Base-by-base conservation (phyloP, 2,329 filamentous ascomycete genomes). In the Thermothelomyces thermophilus region DNA sequence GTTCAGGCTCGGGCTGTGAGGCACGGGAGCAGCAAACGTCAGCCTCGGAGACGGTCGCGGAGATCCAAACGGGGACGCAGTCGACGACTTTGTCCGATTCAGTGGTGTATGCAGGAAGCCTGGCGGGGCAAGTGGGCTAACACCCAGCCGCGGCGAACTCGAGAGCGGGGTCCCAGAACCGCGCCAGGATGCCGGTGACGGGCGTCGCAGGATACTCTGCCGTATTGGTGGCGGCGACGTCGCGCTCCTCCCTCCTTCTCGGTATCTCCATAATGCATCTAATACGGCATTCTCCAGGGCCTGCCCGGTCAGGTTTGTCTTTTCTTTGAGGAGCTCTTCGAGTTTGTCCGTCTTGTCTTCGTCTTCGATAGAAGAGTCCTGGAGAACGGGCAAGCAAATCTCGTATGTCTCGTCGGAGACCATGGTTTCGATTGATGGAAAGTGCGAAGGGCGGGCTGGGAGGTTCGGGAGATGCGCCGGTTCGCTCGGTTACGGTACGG, bases 141-240 rank as follows among this genome's bases (percentile, higher is more conserved):
- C 86, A 31, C 82, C 84, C 48, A 89, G 79, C 47, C 89, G 83
- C 57, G 90, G 90, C 41, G 90, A 95, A 33, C 88, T 87, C 26
- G 82, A 86, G 28, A 90, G 70, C 42, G 91, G 90, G 30, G 91
- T 96, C 9, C 83, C 79, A 34, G 86, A 81, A 56, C 86, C 64
- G 77, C 91, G 89, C 91, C 93, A 97, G 41, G 91, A 90, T 42
- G 93, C 90, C 42, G 93, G 93, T 35, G 93, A 97, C 9, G 88
- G 84, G 53, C 90, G 84, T 58, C 93, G 88, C 61, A 97, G 84
- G 62, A 95, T 85, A 44, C 87, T 91, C 68, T 94, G 87, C 59
- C 91, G 86, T 64, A 90, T 84, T 14, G 90, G 86, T 51, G 90
- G 88, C 58, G 90, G 89, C 35, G 89, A 91, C 52, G 83, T 78